A percentile compares a stretch with the other conserved stretches of the same genome.
These are phyloP conservation scores for Mortierella antarctica DNA, from an alignment of 192 early-diverging fungal species.

Conservation along the genomic window DNA sequence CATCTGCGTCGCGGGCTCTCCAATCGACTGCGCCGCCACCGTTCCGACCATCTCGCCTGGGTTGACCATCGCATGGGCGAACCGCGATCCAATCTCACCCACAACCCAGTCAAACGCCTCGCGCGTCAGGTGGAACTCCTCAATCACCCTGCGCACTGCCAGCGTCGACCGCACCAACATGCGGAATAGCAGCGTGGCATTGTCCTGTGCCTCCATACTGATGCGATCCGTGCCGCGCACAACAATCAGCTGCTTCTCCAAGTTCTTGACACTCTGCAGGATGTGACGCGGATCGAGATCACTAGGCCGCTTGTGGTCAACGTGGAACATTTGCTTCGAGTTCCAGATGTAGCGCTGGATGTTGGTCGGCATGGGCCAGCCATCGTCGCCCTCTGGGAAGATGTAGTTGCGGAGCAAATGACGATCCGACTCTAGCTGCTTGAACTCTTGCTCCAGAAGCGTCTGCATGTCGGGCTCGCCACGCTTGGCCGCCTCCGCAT, in stretches of 20 bases:
- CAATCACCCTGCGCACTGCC: slow-evolving; percentile 86
- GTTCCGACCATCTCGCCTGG: slow-evolving; percentile 99
- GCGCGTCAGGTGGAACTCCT: slow-evolving; percentile 87
- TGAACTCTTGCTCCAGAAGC: slow-evolving; percentile 85
- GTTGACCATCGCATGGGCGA: slow-evolving; percentile 90
- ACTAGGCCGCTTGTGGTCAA: slow-evolving; percentile 81
- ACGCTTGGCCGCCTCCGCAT: slow-evolving; percentile 49
- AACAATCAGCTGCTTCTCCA: slow-evolving; percentile 79
- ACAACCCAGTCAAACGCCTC: slow-evolving; percentile 96
- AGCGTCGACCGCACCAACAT: slow-evolving; percentile 84
- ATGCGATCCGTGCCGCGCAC: slow-evolving; percentile 92
- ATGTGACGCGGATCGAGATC: slow-evolving; percentile 89
- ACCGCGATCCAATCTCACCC: slow-evolving; percentile 92
- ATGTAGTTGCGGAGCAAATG: slow-evolving; percentile 79
- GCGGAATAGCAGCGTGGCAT: slow-evolving; percentile 94
- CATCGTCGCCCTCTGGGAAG: slow-evolving; percentile 77
- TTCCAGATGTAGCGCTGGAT: slow-evolving; percentile 89
- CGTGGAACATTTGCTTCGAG: slow-evolving; percentile 89
- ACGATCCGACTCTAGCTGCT: slow-evolving; percentile 82
- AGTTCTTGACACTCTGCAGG: slow-evolving; percentile 75
- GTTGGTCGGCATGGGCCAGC: slow-evolving; percentile 93
- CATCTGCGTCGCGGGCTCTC: slow-evolving; percentile 99
- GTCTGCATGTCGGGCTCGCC: slow-evolving; percentile 37
- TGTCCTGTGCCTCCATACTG: slow-evolving; percentile 86
- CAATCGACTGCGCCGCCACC: slow-evolving; percentile 98